Evolutionary conservation across 176 grass and related monocot genomes (phyloP).

Genomic region (Hordeum marinum): DNA sequence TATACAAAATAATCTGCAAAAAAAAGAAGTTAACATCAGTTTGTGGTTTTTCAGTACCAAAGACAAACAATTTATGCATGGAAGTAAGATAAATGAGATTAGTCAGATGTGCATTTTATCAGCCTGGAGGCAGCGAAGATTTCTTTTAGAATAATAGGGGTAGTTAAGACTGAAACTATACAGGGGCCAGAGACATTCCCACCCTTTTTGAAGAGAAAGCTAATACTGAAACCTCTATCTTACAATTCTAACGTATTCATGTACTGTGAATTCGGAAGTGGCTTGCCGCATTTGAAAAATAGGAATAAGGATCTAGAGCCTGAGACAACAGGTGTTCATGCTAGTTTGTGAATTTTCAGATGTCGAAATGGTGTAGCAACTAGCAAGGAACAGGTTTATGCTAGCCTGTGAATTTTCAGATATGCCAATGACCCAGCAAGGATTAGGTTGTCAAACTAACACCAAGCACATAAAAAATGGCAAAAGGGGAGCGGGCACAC

Average conservation of each 20-base stretch:
- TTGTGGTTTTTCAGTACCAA: background rate
- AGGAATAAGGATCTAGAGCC: background rate
- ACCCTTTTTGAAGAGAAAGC: background rate
- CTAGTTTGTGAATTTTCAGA: background rate
- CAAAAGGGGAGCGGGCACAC: background rate
- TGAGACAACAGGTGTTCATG: background rate
- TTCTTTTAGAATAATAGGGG: background rate
- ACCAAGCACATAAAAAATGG: background rate
- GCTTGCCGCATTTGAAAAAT: background rate
- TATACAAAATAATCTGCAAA: constrained; percentile 84
- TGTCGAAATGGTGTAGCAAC: background rate
- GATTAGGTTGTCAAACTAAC: background rate
- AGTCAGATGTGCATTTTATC: background rate
- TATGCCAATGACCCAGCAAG: background rate
- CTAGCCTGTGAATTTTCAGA: background rate
- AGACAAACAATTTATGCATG: background rate
- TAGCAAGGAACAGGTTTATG: background rate
- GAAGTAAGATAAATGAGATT: background rate
- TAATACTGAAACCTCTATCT: background rate
- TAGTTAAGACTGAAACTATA: background rate
- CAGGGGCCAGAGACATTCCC: background rate
- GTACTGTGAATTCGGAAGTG: background rate
- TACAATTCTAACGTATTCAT: background rate
- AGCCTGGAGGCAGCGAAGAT: background rate
- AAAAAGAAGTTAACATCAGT: constrained; percentile 20